Evolutionary conservation across 2,329 filamentous ascomycete genomes (phyloP).

Genomic region (Pseudohalonectria lignicola): DNA sequence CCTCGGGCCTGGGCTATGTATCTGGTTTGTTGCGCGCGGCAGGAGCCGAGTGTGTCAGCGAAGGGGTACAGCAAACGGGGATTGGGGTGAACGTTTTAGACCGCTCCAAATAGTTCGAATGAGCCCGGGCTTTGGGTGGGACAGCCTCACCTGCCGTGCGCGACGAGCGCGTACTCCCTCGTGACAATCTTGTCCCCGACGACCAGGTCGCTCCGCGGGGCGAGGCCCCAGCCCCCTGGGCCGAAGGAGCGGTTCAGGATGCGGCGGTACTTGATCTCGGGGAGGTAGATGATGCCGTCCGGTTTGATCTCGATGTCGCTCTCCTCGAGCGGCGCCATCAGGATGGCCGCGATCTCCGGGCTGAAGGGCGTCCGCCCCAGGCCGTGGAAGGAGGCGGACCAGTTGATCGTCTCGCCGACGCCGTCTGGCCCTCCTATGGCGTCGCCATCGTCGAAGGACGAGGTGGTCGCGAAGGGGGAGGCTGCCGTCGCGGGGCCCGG

Average conservation of each 20-base stretch:
- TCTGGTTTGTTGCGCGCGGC: conserved; percentile 30
- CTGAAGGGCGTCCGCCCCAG: conserved; percentile 62
- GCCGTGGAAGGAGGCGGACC: conserved; percentile 75
- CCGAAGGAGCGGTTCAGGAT: conserved; percentile 88
- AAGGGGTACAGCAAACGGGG: too few species aligned
- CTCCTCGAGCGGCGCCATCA: conserved; percentile 55
- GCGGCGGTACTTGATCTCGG: conserved; percentile 94
- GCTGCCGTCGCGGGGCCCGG: conserved; percentile 17
- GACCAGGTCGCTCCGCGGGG: conserved; percentile 74
- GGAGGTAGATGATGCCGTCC: conserved; percentile 90
- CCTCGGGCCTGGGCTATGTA: conserved; percentile 87
- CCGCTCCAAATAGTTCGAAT: not conserved
- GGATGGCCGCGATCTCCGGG: conserved; percentile 54
- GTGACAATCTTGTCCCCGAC: conserved; percentile 75
- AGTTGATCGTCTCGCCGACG: conserved; percentile 42
- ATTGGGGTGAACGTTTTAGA: too few species aligned
- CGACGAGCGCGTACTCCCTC: conserved; percentile 86
- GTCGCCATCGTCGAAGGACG: conserved; percentile 5
- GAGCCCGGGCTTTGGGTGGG: not conserved
- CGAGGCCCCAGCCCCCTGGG: conserved; percentile 90
- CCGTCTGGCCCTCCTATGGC: conserved; percentile 3
- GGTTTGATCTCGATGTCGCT: conserved; percentile 94
- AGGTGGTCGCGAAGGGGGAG: conserved; percentile 17
- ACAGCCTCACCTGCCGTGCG: conserved; percentile 66
- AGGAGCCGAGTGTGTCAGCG: not conserved